Percentiles rank a stretch among this genome's conserved stretches.
Evolutionary conservation across 192 early-diverging fungal genomes (phyloP).

Genomic region (Linnemannia hyalina): DNA sequence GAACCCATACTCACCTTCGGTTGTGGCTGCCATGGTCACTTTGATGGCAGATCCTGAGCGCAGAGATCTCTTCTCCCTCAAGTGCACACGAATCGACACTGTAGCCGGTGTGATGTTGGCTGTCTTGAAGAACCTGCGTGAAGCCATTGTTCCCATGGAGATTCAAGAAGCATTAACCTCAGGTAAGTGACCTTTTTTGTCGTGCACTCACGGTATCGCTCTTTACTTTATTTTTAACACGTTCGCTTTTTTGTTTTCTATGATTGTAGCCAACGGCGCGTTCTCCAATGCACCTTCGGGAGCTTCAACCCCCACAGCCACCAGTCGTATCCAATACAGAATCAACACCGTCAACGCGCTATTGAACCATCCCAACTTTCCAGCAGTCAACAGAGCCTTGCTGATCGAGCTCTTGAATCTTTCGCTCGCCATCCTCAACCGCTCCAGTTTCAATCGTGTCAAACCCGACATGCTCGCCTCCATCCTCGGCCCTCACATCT

Average conservation of each 20-base stretch:
- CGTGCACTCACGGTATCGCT: not conserved
- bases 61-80: conserved; percentile 41
- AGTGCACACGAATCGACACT: conserved; percentile 52
- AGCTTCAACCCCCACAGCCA: conserved; percentile 20
- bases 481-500: conserved; percentile 53
- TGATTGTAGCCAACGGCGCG: not conserved
- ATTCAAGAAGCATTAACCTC: conserved; percentile 48
- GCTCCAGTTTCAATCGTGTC: conserved; percentile 49
- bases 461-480: conserved; percentile 52
- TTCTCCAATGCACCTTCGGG: conserved; percentile 12
- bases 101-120: conserved; percentile 51
- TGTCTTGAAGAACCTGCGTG: conserved; percentile 45
- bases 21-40: conserved; percentile 39
- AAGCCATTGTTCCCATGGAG: conserved; percentile 49
- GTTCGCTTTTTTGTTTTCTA: not conserved
- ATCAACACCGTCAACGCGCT: conserved; percentile 50
- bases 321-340: conserved; percentile 27
- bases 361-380: conserved; percentile 44
- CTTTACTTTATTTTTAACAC: not conserved
- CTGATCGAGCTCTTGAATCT: conserved; percentile 51
- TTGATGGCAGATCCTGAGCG: conserved; percentile 52
- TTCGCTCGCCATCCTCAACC: conserved; percentile 47
- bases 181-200: conserved; percentile 15
- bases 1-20: conserved; percentile 44
- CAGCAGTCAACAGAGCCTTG: conserved; percentile 42